phyloP scores from a whole-genome alignment of 108 stramenopile species.

The Hondaea fermentalgiana region DNA sequence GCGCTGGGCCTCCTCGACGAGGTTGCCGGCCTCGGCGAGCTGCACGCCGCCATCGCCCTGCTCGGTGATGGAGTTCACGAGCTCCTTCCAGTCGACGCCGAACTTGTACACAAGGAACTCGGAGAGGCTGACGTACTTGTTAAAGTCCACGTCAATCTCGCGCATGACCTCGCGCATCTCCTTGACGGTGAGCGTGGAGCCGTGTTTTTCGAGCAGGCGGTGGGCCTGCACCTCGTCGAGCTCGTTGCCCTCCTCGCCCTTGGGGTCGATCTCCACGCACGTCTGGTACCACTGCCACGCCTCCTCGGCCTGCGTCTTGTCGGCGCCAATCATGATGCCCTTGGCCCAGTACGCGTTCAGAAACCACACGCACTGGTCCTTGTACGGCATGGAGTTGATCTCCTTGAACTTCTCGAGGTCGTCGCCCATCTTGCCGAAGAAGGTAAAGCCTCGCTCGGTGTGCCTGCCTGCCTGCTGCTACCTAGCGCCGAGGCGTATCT shows the following conservation, averaged over 20 bases:
- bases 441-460: too few relatives aligned
- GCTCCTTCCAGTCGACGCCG: not conserved
- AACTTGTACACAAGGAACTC: conserved; percentile 27
- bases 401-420: conserved; percentile 2
- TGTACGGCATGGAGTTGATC: not conserved
- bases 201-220: conserved; percentile 21
- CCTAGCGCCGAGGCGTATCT: too few relatives aligned
- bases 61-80: conserved; percentile 17
- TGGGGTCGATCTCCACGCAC: conserved; percentile 18
- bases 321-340: not conserved
- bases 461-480: not conserved
- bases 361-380: conserved; percentile 22
- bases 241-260: conserved; percentile 13
- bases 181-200: conserved; percentile 18
- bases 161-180: conserved; percentile 24
- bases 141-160: conserved; percentile 30
- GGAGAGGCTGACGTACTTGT: conserved; percentile 4
- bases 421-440: too few relatives aligned
- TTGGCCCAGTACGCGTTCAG: conserved; percentile 32
- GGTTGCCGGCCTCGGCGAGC: not conserved
- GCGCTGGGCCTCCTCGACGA: conserved; percentile 21
- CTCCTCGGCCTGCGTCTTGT: conserved; percentile 18
- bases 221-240: conserved; percentile 22
- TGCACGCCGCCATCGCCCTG: not conserved
- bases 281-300: not conserved